Conservation (phyloP, 192 early-diverging fungal species). For the Dissophora ornata region DNA sequence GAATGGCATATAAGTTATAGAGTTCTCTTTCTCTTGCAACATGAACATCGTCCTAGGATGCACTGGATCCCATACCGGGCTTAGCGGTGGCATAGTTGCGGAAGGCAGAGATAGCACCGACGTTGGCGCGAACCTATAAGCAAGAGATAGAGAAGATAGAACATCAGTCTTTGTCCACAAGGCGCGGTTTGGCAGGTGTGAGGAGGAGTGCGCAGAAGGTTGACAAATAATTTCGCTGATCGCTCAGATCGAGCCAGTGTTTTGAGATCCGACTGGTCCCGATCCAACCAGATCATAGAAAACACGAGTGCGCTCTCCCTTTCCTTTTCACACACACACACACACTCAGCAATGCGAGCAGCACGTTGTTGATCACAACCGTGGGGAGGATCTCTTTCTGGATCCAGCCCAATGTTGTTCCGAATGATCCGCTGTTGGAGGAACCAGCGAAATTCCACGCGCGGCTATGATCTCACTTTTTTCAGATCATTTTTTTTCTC, state of each 20-base stretch:
- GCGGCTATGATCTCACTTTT: too few species aligned
- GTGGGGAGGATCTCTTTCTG: too few species aligned
- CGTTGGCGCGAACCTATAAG: conserved; percentile 64
- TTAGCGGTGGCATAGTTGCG: conserved; percentile 68
- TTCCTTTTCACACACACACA: too few species aligned
- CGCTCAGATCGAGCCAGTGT: conserved; percentile 19
- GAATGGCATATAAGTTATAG: not conserved
- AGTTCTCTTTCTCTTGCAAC: not conserved
- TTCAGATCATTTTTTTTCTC: too few species aligned
- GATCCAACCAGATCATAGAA: conserved; percentile 10
- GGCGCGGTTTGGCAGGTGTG: too few species aligned
- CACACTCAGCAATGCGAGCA: not conserved
- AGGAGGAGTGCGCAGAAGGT: too few species aligned
- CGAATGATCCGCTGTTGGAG: too few species aligned
- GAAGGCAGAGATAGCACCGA: conserved; percentile 66
- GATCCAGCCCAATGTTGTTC: too few species aligned
- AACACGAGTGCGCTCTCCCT: too few species aligned
- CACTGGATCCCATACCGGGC: conserved; percentile 48
- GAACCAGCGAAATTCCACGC: too few species aligned
- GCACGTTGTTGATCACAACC: too few species aligned
- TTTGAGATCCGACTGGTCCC: conserved; percentile 37
- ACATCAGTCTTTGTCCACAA: too few species aligned
- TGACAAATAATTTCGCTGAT: conserved; percentile 6
- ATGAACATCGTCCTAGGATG: not conserved
- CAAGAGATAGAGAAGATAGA: not conserved